These are phyloP conservation scores for Lichtheimia ornata DNA, from an alignment of 371 early-diverging fungal genomes.

Conservation along the genomic window DNA sequence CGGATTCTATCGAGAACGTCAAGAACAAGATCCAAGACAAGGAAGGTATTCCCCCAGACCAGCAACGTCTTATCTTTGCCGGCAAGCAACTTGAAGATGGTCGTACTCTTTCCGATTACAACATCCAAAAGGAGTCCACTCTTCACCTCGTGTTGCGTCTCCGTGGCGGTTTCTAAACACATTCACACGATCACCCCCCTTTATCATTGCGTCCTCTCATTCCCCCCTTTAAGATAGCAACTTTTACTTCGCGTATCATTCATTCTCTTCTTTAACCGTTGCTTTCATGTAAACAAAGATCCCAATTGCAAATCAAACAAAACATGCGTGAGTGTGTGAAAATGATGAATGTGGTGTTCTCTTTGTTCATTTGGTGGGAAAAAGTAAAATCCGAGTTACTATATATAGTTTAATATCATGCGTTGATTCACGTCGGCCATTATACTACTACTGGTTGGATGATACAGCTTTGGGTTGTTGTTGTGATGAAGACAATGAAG, in stretches of 20 bases:
- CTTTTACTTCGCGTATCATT: neutral
- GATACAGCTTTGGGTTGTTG: no score
- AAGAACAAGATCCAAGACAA: slow-evolving; percentile 96
- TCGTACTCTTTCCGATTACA: slow-evolving; percentile 75
- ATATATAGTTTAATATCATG: no score
- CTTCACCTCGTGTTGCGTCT: slow-evolving; percentile 91
- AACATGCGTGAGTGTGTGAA: no score
- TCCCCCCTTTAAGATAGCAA: neutral
- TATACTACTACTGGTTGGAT: no score
- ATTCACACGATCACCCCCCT: neutral
- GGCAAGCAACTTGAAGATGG: slow-evolving; percentile 88
- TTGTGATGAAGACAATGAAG: no score
- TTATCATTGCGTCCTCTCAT: neutral
- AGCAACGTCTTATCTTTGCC: slow-evolving; percentile 85
- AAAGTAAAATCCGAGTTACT: no score
- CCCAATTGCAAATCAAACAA: no score
- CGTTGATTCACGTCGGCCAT: no score
- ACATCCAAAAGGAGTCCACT: slow-evolving; percentile 81
- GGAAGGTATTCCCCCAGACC: slow-evolving; percentile 92
- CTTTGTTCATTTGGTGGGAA: no score
- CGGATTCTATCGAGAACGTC: slow-evolving; percentile 91
- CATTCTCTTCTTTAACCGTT: neutral
- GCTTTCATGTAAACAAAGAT: no score
- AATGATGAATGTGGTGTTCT: no score
- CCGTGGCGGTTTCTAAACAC: slow-evolving; percentile 65